These are phyloP conservation scores for Blastocystis sp. DNA, from an alignment of 352 stramenopile genomes.

Conservation along the genomic window DNA sequence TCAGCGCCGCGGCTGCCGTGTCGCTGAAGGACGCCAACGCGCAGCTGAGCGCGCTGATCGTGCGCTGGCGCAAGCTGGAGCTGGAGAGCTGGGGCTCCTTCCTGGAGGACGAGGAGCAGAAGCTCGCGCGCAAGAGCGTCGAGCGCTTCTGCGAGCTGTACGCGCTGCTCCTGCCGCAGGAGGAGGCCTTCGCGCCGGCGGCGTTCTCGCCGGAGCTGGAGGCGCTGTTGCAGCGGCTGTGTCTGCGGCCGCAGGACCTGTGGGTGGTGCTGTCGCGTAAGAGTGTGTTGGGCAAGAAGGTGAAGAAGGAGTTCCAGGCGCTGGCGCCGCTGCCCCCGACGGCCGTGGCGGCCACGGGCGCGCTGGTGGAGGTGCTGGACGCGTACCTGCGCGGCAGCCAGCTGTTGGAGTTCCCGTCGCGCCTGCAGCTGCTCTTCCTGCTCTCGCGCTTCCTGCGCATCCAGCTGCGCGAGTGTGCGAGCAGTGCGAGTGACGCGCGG, in stretches of 20 bases:
- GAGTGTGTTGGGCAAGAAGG: neutral
- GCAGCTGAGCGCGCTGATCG: slow-evolving; percentile 88
- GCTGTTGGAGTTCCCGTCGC: slow-evolving; percentile 85
- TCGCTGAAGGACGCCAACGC: slow-evolving; percentile 85
- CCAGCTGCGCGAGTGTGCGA: neutral
- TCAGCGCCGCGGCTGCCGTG: slow-evolving; percentile 86
- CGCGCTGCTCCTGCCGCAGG: slow-evolving; percentile 79
- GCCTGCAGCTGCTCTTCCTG: slow-evolving; percentile 82
- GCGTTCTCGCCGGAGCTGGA: neutral
- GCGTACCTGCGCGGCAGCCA: slow-evolving; percentile 83
- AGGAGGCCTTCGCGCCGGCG: slow-evolving; percentile 41
- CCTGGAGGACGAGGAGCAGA: slow-evolving; percentile 80
- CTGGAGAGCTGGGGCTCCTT: slow-evolving; percentile 92
- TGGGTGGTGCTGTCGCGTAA: slow-evolving; percentile 33
- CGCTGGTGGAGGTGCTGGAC: slow-evolving; percentile 76
- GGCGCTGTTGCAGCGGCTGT: neutral
- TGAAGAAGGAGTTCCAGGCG: neutral
- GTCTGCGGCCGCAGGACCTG: slow-evolving; percentile 49
- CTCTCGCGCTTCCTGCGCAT: slow-evolving; percentile 41
- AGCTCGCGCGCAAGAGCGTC: slow-evolving; percentile 58
- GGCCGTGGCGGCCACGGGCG: neutral
- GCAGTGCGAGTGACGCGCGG: neutral
- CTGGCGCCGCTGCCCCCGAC: neutral
- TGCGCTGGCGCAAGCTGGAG: slow-evolving; percentile 94
- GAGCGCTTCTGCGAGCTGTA: slow-evolving; percentile 77